Base-by-base conservation (phyloP, 2,329 filamentous ascomycete genomes). In the Escovopsis sp. region DNA sequence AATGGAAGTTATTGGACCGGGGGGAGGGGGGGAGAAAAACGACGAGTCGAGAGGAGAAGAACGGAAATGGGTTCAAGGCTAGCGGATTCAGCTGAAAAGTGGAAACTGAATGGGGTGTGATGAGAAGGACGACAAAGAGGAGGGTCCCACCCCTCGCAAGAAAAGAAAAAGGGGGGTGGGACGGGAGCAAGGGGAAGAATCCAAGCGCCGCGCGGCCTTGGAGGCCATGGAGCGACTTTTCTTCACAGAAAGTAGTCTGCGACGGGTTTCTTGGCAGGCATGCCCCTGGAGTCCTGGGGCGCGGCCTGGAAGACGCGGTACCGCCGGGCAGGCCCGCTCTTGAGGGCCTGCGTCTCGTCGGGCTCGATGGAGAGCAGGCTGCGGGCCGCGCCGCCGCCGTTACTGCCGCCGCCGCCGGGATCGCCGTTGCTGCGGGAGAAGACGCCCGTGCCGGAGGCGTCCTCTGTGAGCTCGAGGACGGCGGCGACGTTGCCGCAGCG, bases 251-350 rank as follows among this genome's bases (percentile, higher is more conserved):
- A 98, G 68, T 96, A 98, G 65, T 96, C 89, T 12, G 87, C 87
- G 42, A 94, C 86, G 3, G 91, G 91, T 64, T 96, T 96, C 74
- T 98, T 98, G 3, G 91, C 91, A 45, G 91, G 91, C 91, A 98
- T 98, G 4, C 91, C 91, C 53, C 91, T 75, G 2, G 83, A 87
- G 61, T 96, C 91, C 65, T 98, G 91, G 41, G 91, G 88, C 42
- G 91, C 91, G 0, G 91, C 91, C 56, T 96, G 88, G 59, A 98
- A 98, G 9, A 98, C 89, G 33, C 89, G 72, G 64, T 98, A 98
- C 51, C 91, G 71, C 54, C 91, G 74, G 3, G 88, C 91, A 1
- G 91, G 91, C 1, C 88, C 88, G 45, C 60, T 70, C 59, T 60
- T 67, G 3, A 11, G 1, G 28, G 11, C 4, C 45, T 51, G 59